These are phyloP conservation scores for Buddleja alternifolia DNA, from an alignment of 257 asterid genomes.

Conservation along the genomic window DNA sequence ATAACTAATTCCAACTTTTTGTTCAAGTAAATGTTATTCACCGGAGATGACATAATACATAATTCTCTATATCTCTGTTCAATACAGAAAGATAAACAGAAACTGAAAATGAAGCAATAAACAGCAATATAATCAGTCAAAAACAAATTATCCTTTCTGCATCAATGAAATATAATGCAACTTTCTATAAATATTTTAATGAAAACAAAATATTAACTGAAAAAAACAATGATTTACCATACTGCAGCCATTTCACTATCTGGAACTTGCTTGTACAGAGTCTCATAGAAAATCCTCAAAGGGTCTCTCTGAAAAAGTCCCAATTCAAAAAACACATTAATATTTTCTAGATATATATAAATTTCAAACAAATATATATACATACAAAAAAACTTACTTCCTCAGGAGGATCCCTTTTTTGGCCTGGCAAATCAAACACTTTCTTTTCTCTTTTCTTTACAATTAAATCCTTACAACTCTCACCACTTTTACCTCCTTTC, in stretches of 20 bases:
- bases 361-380: background rate
- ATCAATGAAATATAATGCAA: background rate
- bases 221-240: slow-evolving; percentile 48
- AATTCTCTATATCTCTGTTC: background rate
- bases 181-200: too few species aligned
- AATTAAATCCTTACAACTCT: slow-evolving; percentile 26
- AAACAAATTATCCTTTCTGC: background rate
- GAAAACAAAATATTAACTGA: background rate
- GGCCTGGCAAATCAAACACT: slow-evolving; percentile 84
- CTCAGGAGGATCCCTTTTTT: slow-evolving; percentile 81
- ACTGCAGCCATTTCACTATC: slow-evolving; percentile 84
- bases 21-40: background rate
- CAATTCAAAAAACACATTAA: slow-evolving; percentile 13
- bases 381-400: slow-evolving; percentile 48
- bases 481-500: slow-evolving; percentile 45
- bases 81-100: background rate
- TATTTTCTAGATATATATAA: background rate
- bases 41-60: background rate
- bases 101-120: background rate
- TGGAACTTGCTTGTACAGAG: slow-evolving; percentile 74
- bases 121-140: background rate
- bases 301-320: slow-evolving; percentile 72
- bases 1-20: background rate
- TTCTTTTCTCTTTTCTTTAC: slow-evolving; percentile 65
- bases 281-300: slow-evolving; percentile 76